phyloP scores from a whole-genome alignment of 805 yeast species.

The Yamadazyma ubonensis region DNA sequence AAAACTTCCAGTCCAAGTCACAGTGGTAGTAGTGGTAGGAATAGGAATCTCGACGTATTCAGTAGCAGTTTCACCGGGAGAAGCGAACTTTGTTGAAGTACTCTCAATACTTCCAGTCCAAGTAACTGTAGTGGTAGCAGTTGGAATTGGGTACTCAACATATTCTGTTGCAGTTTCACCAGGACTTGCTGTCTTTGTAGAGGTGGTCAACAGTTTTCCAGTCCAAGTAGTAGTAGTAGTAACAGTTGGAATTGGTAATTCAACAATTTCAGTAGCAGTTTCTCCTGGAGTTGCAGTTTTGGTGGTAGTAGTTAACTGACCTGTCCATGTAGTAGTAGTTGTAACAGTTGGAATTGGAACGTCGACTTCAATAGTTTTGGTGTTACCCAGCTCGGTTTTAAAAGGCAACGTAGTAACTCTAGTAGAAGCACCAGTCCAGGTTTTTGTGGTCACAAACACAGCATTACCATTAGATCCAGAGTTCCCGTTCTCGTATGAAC shows the following conservation, averaged over 20 bases:
- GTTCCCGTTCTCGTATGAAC: constrained; percentile 16
- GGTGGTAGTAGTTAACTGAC: constrained; percentile 17
- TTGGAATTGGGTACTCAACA: too few species aligned
- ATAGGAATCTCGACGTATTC: constrained; percentile 18
- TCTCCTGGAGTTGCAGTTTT: too few species aligned
- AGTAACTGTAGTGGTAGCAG: too few species aligned
- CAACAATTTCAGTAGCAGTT: too few species aligned
- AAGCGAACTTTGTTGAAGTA: constrained; percentile 18
- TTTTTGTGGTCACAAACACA: constrained; percentile 17
- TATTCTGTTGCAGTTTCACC: too few species aligned
- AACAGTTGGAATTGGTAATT: too few species aligned
- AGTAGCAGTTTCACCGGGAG: constrained; percentile 20
- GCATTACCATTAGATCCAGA: too few species aligned
- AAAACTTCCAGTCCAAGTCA: constrained; percentile 18
- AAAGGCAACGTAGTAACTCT: constrained; percentile 19
- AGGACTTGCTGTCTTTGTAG: too few species aligned
- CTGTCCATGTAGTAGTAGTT: constrained; percentile 16
- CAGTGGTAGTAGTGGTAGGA: constrained; percentile 17
- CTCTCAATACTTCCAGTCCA: constrained; percentile 17
- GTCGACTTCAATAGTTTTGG: constrained; percentile 22
- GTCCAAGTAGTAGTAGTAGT: too few species aligned
- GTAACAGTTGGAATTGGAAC: constrained; percentile 21
- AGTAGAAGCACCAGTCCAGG: constrained; percentile 22
- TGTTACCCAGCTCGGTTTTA: constrained; percentile 15
- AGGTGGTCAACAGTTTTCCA: too few species aligned